A percentile compares a stretch with the other conserved stretches of the same genome.
Conservation (phyloP, 2,329 filamentous ascomycete genomes). For the Xylariaceae sp. region DNA sequence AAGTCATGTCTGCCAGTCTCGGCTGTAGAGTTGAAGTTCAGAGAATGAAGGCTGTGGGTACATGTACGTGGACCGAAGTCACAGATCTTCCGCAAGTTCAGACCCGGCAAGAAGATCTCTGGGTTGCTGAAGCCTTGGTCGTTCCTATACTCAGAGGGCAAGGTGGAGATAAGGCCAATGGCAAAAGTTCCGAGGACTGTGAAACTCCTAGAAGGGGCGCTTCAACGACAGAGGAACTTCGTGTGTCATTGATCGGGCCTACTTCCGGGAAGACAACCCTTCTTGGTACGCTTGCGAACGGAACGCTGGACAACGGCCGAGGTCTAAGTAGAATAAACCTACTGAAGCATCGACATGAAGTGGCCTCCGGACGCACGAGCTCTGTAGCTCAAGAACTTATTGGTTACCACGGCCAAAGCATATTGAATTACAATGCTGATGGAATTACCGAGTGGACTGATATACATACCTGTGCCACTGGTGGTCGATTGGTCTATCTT, state of each 20-base stretch:
- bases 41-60: constrained; percentile 78
- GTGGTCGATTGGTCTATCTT: constrained; percentile 77
- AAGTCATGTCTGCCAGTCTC: constrained; percentile 87
- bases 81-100: constrained; percentile 26
- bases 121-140: constrained; percentile 89
- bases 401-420: constrained; percentile 62
- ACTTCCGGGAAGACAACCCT: constrained; percentile 93
- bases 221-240: constrained; percentile 68
- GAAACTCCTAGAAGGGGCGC: constrained; percentile 38
- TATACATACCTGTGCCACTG: constrained; percentile 74
- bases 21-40: constrained; percentile 81
- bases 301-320: constrained; percentile 83
- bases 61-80: constrained; percentile 70
- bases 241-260: constrained; percentile 82
- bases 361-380: constrained; percentile 86
- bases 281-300: constrained; percentile 82
- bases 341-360: constrained; percentile 89
- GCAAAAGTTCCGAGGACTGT: constrained; percentile 15
- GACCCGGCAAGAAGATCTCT: constrained; percentile 54
- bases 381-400: constrained; percentile 92
- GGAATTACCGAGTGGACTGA: constrained; percentile 93
- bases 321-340: constrained; percentile 86
- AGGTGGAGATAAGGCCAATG: constrained; percentile 19
- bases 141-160: constrained; percentile 60
- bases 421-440: constrained; percentile 81